A percentile compares a stretch with the other conserved stretches of the same genome.
These are phyloP conservation scores for Diutina catenulata DNA, from an alignment of 1,139 yeast genomes.

Conservation along the genomic window DNA sequence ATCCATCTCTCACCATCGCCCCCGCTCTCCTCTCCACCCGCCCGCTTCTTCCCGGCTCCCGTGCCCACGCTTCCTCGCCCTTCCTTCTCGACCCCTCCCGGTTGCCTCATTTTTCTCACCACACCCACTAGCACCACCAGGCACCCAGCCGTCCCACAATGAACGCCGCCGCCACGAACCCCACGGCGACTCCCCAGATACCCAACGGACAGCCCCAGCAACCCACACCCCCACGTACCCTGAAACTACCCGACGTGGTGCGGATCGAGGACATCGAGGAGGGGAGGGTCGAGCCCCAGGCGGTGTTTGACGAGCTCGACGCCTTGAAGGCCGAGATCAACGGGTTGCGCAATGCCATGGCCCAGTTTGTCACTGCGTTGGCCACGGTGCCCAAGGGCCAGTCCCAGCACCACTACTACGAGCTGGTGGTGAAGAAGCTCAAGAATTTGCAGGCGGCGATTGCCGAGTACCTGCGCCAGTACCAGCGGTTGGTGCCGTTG, in stretches of 20 bases:
- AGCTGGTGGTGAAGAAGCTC: slow-evolving; percentile 1
- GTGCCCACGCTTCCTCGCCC: too few species aligned
- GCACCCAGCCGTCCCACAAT: too few species aligned
- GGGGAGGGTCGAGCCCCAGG: slow-evolving; percentile 27
- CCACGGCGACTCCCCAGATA: too few species aligned
- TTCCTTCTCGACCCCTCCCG: too few species aligned
- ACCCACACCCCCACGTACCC: neutral
- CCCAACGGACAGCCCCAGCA: too few species aligned
- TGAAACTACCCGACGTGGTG: slow-evolving; percentile 22
- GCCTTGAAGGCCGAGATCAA: slow-evolving; percentile 32
- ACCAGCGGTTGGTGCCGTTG: neutral
- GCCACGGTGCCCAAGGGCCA: slow-evolving; percentile 26
- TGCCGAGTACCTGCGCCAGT: slow-evolving; percentile 2
- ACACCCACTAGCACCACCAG: too few species aligned
- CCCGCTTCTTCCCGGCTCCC: too few species aligned
- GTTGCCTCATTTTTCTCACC: too few species aligned
- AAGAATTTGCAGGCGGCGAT: neutral
- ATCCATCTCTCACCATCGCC: too few species aligned
- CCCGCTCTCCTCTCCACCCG: too few species aligned
- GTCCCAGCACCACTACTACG: slow-evolving; percentile 28
- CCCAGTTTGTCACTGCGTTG: slow-evolving; percentile 25
- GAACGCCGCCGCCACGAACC: too few species aligned
- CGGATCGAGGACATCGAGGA: slow-evolving; percentile 37
- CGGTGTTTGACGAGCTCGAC: slow-evolving; percentile 29
- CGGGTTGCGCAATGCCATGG: slow-evolving; percentile 32